Evolutionary conservation across 495 filamentous ascomycete genomes (phyloP), one percentile per base, ranked within the genome.

Genomic region (Copromyces sp.): DNA sequence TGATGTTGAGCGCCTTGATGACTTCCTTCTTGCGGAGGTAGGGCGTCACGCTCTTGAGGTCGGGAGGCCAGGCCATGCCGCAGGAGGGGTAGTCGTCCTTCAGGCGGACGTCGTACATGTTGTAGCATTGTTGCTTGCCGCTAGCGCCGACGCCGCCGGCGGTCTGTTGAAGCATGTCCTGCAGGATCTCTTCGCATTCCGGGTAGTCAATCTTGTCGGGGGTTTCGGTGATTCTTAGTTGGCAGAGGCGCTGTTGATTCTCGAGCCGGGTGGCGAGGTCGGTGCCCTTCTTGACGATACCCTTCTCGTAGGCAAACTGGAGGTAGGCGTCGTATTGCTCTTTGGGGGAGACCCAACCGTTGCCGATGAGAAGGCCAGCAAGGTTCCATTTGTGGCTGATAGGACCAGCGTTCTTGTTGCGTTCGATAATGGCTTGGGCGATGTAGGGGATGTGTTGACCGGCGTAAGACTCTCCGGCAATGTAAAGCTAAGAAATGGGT

Each of bases 391-490:
- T 81, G 24, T 80, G 75, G n/a, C 78, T 75, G 9, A 77, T 78
- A 12, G 53, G 53, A 16, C 72, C 74, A 8, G 77, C 77, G 5
- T 76, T 76, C 75, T 88, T 87, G 82, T 98, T 98, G 42, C 94
- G 93, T 29, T 92, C 89, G 69, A 97, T 86, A 65, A 99, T 95
- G 32, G 90, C 92, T 73, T 90, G 89, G 9, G 96, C 93, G 73
- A 99, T 94, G 79, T 99, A 97, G 16, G 95, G 95, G 71, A 99
- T 99, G 82, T 98, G 90, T 80, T 98, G 96, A 40, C 95, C 95
- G 40, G 95, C 96, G 77, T 94, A 99, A 2, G 95, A 99, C 83
- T 99, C 95, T 29, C 95, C 95, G 0, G 95, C 91, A 69, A 99
- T 83, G 80, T 98, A 99, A 38, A 99, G 83, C 95, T 98, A 75